Percentiles rank a stretch among this genome's conserved stretches.
phyloP scores from a whole-genome alignment of 345 rosid genomes.

The Gynandropsis gynandra region DNA sequence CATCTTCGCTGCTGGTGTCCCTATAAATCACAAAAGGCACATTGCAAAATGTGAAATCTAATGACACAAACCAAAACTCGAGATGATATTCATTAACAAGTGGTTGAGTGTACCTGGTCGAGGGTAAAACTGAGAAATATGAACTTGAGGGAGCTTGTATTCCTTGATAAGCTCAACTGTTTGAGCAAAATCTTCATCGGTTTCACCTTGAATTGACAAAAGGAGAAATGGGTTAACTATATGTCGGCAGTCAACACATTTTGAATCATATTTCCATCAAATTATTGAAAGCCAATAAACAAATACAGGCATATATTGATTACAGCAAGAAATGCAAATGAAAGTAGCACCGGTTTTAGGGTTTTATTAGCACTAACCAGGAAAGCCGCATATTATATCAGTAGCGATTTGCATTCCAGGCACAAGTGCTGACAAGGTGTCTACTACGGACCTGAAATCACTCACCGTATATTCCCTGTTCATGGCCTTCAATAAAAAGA shows the following conservation, averaged over 20 bases:
- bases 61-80: constrained; percentile 4
- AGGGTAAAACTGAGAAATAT: constrained; percentile 96
- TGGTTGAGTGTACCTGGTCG: constrained; percentile 53
- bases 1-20: constrained; percentile 98
- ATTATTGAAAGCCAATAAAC: neutral
- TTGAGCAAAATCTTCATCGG: constrained; percentile 77
- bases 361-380: constrained; percentile 48
- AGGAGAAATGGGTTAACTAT: constrained; percentile 3
- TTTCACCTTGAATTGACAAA: constrained; percentile 55
- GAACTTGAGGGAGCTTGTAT: constrained; percentile 84
- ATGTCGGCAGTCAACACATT: constrained; percentile 1
- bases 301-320: neutral
- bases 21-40: constrained; percentile 30
- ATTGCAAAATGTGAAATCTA: neutral
- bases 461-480: constrained; percentile 76
- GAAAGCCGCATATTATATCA: constrained; percentile 92
- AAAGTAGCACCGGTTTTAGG: neutral
- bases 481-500: constrained; percentile 58
- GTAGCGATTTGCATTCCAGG: constrained; percentile 98
- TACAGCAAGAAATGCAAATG: constrained; percentile 1
- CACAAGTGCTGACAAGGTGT: constrained; percentile 82
- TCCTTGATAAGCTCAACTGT: constrained; percentile 65
- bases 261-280: neutral
- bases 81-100: neutral
- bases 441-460: constrained; percentile 83